Evolutionary conservation across 176 grass and related monocot genomes (phyloP), one percentile per base, ranked within the genome.

Genomic region (Raddia distichophylla): DNA sequence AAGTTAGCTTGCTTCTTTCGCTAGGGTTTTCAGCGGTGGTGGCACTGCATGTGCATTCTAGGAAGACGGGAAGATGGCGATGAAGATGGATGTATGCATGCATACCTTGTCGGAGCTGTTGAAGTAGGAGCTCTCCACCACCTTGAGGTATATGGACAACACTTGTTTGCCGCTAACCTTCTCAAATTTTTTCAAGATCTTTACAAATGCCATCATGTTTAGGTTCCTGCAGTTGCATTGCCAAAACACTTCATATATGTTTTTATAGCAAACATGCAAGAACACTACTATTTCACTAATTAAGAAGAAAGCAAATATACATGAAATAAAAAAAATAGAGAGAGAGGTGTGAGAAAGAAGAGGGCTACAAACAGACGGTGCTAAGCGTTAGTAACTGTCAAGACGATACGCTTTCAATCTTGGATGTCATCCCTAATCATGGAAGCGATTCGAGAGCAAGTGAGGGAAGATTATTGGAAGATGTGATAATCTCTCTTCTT

Each of bases 131-230:
- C 50, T 93, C 81, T 97, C 94, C 19, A 93, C 91, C 47, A 89
- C 91, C 80, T 78, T 97, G 74, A 97, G 86, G 48, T 97, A 97
- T 53, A 72, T 64, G 37, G 86, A 50, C 18, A 90, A 71, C 16
- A 78, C 88, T 75, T 93, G 73, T n/a, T 77, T 89, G 60, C 83
- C 84, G 64, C 74, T 97, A 9, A 93, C 75, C 86, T 97, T 97
- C 69, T 97, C 94, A 40, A 97, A 93, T 76, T 97, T 97, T 53
- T 93, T 97, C 74, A 97, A 34, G 47, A 93, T 97, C 77, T 93
- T 97, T 6, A 89, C 88, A 56, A 97, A 97, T 9, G 94, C 94
- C 84, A 91, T 67, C 94, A 93, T 89, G 88, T 97, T 97, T 74
- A 97, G 80, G 53, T 67, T 97, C 84, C 94, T 97, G 77, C 37